Base-by-base conservation (phyloP, 768 basidiomycete genomes). In the Mycena polygramma region DNA sequence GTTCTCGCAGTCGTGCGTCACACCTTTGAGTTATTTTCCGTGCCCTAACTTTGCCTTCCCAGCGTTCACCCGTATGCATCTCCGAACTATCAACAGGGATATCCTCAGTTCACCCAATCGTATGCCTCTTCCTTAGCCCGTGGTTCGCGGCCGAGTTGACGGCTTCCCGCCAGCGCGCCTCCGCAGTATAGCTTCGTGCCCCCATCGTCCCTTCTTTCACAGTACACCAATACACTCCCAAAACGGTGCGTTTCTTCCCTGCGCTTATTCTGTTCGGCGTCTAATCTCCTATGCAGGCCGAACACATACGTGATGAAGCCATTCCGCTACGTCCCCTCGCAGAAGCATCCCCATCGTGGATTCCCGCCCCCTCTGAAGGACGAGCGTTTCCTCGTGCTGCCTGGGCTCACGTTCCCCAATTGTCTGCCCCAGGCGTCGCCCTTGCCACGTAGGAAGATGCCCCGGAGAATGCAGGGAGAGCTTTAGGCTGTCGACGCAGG, bases 361-460 rank as follows among this genome's bases (percentile, higher is more conserved):
- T 37, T 51, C 4, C 36, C 26, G 6, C 36, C 26, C 2, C 17
- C 24, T 17, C 5, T 30, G 24, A 35, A 37, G 19, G 65, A 66
- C 39, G 57, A n/a, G 37, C 65, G 65, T 14, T 66, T 66, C 41
- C 65, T 57, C 1, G 19, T 66, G 35, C 7, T 37, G 13, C 43
- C 24, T 8, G 57, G 65, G 9, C 57, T 59, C 10, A 39, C 37
- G 9, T 66, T 66, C 39, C 65, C 65, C 7, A 26, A 57, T 10
- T 57, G 49, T 5, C 37, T 59, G 8, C 55, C 45, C 6, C 26
- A 17, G 9, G 57, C 63, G 4, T 43, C 51, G 7, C 49, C 51
- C 1, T 37, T 53, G 1, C 39, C 51, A 13, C 30, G 15, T 2
- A n/a, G 30, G 15, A 49, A n/a, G 13, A 1, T 51, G 49, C 37